Percentiles rank a stretch among this genome's conserved stretches.
These are phyloP conservation scores for Populus davidiana DNA, from an alignment of 345 rosid species.

Conservation along the genomic window DNA sequence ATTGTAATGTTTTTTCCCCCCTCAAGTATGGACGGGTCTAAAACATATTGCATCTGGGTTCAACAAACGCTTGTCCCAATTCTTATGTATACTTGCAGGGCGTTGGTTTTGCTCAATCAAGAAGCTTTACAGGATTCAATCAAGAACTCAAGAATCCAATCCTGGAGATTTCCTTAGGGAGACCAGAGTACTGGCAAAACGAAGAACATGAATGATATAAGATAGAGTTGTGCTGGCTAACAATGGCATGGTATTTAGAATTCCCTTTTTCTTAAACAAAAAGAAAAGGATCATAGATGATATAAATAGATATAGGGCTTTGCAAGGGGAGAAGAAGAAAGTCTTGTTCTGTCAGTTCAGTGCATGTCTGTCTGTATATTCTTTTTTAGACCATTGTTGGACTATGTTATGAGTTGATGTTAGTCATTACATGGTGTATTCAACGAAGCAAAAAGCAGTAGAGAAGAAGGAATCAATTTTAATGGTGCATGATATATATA, in stretches of 20 bases:
- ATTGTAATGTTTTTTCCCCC: no score
- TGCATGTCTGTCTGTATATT: conserved; percentile 4
- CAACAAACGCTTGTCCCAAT: background rate
- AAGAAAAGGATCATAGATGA: background rate
- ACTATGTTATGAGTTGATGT: background rate
- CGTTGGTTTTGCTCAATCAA: conserved; percentile 22
- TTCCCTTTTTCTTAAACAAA: background rate
- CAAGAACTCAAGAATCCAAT: conserved; percentile 24
- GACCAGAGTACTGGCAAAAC: conserved; percentile 26
- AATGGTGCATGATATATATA: background rate
- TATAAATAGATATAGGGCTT: background rate
- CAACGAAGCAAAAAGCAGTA: conserved; percentile 1
- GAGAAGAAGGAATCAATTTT: background rate
- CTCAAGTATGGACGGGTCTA: no score
- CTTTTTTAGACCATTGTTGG: background rate
- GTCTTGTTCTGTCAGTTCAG: background rate
- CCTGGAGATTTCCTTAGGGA: conserved; percentile 50
- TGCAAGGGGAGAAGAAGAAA: background rate
- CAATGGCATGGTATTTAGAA: background rate
- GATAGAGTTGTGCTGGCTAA: background rate
- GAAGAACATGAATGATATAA: conserved; percentile 21
- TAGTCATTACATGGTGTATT: background rate
- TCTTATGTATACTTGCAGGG: conserved; percentile 22
- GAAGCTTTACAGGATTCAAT: conserved; percentile 5
- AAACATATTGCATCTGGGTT: background rate